These are phyloP conservation scores for Phytophthora crassamura DNA, from an alignment of 352 stramenopile genomes.

Conservation along the genomic window DNA sequence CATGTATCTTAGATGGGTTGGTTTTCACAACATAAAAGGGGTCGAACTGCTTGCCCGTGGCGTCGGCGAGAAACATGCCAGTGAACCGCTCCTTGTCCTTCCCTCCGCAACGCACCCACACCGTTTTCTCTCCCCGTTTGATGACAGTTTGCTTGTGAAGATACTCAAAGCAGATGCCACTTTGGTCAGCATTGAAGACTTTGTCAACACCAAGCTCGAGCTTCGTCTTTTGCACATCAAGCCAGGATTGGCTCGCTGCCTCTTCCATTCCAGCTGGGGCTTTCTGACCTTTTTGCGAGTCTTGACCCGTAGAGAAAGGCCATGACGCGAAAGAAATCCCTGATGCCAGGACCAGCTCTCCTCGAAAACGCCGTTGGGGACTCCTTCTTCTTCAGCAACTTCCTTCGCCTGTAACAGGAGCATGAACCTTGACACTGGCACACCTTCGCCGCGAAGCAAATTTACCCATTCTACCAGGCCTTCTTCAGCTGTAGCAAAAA, in stretches of 20 bases:
- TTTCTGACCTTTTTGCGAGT: slow-evolving; percentile 4
- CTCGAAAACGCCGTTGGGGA: not conserved
- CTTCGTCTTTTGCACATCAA: not conserved
- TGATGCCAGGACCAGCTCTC: not conserved
- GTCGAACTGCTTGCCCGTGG: slow-evolving; percentile 7
- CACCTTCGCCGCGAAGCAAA: not conserved
- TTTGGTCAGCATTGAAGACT: slow-evolving; percentile 10
- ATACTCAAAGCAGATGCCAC: slow-evolving; percentile 14
- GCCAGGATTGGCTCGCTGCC: not conserved
- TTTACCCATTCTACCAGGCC: not conserved
- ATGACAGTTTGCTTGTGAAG: no score
- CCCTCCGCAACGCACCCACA: slow-evolving; percentile 1
- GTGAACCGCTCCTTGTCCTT: not conserved
- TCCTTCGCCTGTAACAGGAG: not conserved
- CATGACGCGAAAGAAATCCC: not conserved
- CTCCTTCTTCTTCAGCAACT: not conserved
- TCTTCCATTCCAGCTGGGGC: slow-evolving; percentile 2
- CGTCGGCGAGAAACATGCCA: slow-evolving; percentile 4
- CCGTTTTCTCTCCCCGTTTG: not conserved
- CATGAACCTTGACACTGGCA: not conserved
- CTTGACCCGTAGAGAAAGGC: not conserved
- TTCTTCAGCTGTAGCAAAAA: not conserved
- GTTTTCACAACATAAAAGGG: slow-evolving; percentile 3
- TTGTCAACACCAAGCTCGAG: not conserved
- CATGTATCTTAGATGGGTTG: not conserved